These are phyloP conservation scores for Saccharomycopsis phalli DNA, from an alignment of 1,139 yeast genomes.

Conservation along the genomic window DNA sequence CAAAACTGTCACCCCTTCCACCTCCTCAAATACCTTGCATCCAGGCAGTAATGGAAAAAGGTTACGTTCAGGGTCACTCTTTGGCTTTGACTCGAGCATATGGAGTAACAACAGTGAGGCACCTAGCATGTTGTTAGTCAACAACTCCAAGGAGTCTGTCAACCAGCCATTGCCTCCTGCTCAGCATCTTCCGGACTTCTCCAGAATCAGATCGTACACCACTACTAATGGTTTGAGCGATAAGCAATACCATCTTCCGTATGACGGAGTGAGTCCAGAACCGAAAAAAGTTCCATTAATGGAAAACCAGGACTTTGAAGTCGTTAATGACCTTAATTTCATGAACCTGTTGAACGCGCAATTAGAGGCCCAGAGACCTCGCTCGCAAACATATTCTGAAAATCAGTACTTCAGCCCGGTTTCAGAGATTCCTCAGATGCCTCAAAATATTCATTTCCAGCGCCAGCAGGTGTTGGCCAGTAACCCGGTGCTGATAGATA, in stretches of 20 bases:
- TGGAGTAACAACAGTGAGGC: conserved; percentile 22
- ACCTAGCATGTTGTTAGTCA: not conserved
- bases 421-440: not conserved
- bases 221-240: conserved; percentile 24
- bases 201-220: conserved; percentile 26
- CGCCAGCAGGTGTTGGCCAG: conserved; percentile 1
- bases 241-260: conserved; percentile 16
- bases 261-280: conserved; percentile 9
- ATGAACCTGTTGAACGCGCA: not conserved
- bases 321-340: not conserved
- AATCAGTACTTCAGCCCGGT: conserved; percentile 20
- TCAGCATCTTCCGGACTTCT: conserved; percentile 12
- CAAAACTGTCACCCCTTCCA: not conserved
- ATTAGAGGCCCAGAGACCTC: conserved; percentile 27
- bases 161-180: not conserved
- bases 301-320: not conserved
- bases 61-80: conserved; percentile 26
- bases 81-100: conserved; percentile 27
- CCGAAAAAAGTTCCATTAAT: not conserved
- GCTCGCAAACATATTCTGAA: conserved; percentile 33
- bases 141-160: not conserved
- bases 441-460: conserved; percentile 1
- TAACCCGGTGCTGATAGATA: conserved; percentile 41
- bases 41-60: conserved; percentile 21
- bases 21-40: not conserved